Percentiles rank a stretch among this genome's conserved stretches.
These are phyloP conservation scores for Backusella liffmaniae DNA, from an alignment of 192 early-diverging fungal genomes.

Conservation along the genomic window DNA sequence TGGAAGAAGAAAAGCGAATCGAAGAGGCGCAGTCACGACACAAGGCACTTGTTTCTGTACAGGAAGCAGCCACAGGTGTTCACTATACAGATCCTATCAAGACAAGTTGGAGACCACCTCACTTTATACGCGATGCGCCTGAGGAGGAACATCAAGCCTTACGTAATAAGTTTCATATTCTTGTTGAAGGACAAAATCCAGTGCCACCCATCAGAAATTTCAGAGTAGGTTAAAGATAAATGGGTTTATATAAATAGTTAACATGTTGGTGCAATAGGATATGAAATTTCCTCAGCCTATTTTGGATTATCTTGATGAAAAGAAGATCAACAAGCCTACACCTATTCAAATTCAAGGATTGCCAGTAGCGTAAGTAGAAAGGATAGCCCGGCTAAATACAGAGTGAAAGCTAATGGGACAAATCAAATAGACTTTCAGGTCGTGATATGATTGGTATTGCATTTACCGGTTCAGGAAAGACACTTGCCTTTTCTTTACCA, in stretches of 20 bases:
- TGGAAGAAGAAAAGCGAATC: slow-evolving; percentile 83
- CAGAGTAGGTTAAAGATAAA: slow-evolving; percentile 31
- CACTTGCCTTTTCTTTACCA: slow-evolving; percentile 93
- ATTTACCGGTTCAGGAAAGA: slow-evolving; percentile 97
- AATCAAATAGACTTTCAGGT: slow-evolving; percentile 61
- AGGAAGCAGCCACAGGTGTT: slow-evolving; percentile 85
- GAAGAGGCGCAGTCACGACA: slow-evolving; percentile 76
- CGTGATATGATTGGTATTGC: slow-evolving; percentile 99
- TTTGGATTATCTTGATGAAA: slow-evolving; percentile 73
- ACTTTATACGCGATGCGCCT: slow-evolving; percentile 61
- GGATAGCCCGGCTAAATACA: too few relatives aligned
- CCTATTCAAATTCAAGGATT: slow-evolving; percentile 98
- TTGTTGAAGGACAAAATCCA: slow-evolving; percentile 82
- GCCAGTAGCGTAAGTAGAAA: slow-evolving; percentile 67
- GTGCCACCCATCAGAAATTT: slow-evolving; percentile 86
- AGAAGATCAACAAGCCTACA: slow-evolving; percentile 86
- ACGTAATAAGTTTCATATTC: slow-evolving; percentile 86
- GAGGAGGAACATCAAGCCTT: slow-evolving; percentile 51
- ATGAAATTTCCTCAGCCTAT: slow-evolving; percentile 87
- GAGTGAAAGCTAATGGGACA: neutral
- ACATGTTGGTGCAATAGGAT: slow-evolving; percentile 34
- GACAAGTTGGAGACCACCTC: slow-evolving; percentile 82
- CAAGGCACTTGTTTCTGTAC: slow-evolving; percentile 81
- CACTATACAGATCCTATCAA: slow-evolving; percentile 84
- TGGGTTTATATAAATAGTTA: neutral